These are phyloP conservation scores for Trichoderma virens DNA, from an alignment of 495 filamentous ascomycete species.

Conservation along the genomic window DNA sequence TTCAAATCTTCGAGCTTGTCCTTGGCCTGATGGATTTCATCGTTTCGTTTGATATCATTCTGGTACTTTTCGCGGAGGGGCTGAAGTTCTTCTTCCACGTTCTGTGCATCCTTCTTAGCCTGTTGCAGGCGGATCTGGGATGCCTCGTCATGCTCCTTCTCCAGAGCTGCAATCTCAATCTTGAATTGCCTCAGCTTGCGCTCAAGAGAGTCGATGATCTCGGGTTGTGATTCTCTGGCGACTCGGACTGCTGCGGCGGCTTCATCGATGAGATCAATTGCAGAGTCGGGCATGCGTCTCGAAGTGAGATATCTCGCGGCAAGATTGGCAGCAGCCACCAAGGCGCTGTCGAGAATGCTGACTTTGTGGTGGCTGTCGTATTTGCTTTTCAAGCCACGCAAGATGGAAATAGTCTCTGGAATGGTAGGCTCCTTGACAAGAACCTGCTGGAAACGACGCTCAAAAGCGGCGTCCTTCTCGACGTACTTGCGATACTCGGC, in stretches of 20 bases:
- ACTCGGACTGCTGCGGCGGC: slow-evolving; percentile 92
- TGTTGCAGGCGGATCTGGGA: slow-evolving; percentile 70
- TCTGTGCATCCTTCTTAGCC: slow-evolving; percentile 83
- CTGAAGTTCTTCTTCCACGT: slow-evolving; percentile 82
- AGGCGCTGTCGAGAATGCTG: slow-evolving; percentile 85
- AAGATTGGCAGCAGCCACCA: slow-evolving; percentile 81
- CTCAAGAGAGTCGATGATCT: slow-evolving; percentile 87
- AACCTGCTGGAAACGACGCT: slow-evolving; percentile 97
- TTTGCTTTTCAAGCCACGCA: slow-evolving; percentile 91
- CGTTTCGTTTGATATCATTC: slow-evolving; percentile 76
- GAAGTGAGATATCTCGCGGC: slow-evolving; percentile 87
- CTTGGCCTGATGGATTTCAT: slow-evolving; percentile 92
- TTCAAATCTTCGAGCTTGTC: slow-evolving; percentile 82
- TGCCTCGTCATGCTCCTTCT: slow-evolving; percentile 89
- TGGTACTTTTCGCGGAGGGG: slow-evolving; percentile 95
- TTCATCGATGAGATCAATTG: slow-evolving; percentile 93
- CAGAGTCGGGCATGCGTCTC: slow-evolving; percentile 87
- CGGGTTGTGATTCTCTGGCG: slow-evolving; percentile 89
- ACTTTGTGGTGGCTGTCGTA: slow-evolving; percentile 98
- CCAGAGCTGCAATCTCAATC: slow-evolving; percentile 92
- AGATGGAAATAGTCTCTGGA: slow-evolving; percentile 88
- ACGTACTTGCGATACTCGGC: slow-evolving; percentile 98
- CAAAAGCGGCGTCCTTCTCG: slow-evolving; percentile 95
- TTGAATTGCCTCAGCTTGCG: slow-evolving; percentile 79
- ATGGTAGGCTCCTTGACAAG: slow-evolving; percentile 87